Base-by-base conservation (phyloP, 2,329 filamentous ascomycete species). In the Fusarium sp. region DNA sequence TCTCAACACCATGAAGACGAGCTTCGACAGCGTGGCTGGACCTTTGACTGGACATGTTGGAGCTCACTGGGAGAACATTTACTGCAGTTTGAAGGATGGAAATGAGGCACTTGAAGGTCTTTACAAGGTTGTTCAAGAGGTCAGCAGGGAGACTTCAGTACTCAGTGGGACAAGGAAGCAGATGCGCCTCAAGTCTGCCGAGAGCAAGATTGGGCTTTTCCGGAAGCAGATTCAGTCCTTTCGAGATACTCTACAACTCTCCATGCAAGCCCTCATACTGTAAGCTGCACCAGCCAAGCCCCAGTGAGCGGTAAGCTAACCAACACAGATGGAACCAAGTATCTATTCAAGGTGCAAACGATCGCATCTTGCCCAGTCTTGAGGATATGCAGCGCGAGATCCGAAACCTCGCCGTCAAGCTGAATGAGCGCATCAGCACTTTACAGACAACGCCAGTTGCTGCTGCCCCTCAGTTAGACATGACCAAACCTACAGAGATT, bases 41-140 rank as follows among this genome's bases (percentile, higher is more conserved):
- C 59, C 59, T 12, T 17, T 43, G 4, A 62, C 59, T 22, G 59
- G 40, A n/a, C 40, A 62, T 33, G 27, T 62, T 30, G 59, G 59
- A 14, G 30, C 59, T 25, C 59, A 62, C 20, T 62, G 59, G 59
- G 59, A 62, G 9, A 62, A 62, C 27, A 62, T 62, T 15, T n/a
- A 62, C 30, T 62, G 40, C 59, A 62, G 59, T 30, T 25, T 62
- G 15, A 62, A 50, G 9, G 50, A 54, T 33, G 50, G 50, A 32
- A 54, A 54, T 12, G 17, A 54, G n/a, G 30, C 50, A 8, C 30
- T 54, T 3, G 12, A 54, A 12, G 50, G 30, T 11, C 50, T 54
- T 9, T 20, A 54, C 30, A 12, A 33, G 11, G n/a, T 54, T 2
- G 50, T 54, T 2, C n/a, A 54, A 32, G 50, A 54, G 27, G 50